Evolutionary conservation across 176 grass and related monocot species (phyloP), one percentile per base, ranked within the genome.

Genomic region (Lolium multiflorum): DNA sequence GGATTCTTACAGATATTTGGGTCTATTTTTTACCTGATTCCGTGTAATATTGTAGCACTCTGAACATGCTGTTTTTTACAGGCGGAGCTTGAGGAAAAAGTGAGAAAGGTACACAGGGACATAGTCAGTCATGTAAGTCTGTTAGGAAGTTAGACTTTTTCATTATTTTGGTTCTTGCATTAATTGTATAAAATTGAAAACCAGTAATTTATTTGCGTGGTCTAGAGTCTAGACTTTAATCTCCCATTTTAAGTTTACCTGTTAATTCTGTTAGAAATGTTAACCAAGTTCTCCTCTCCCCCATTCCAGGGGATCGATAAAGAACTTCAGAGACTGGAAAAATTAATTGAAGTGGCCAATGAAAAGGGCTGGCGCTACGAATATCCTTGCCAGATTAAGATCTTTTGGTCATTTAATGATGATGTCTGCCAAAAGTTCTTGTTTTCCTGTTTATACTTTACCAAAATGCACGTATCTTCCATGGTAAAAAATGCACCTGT

Each of bases 41-140:
- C 21, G 6, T 86, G 62, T 54, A 62, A 73, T 11, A 31, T 31
- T 31, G 11, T 65, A 14, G 62, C 22, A 75, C 37, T 50, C 20
- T 71, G 50, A 87, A 43, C 44, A 14, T 61, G 39, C 54, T 95
- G 39, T 18, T 76, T 89, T 84, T 84, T 76, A 74, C 86, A 96
- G 93, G 93, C 69, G 14, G 90, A 98, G 24, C 49, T 98, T 52
- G 96, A 93, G 77, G 88, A 96, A 51, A 98, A 96, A 74, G 82
- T 77, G 5, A 96, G 74, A 89, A 88, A 21, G 72, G 68, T 98
- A 71, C 92, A 89, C 39, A 88, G 28, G 38, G 91, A 94, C 50
- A 90, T 98, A 81, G 38, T 87, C 68, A 85, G 46, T 87, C 91
- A 98, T 92, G 93, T 96, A 92, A 90, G 91, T 91, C 56, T n/a